A percentile compares a stretch with the other conserved stretches of the same genome.
Evolutionary conservation across 768 basidiomycete genomes (phyloP).

Genomic region (Hortiboletus campestris): DNA sequence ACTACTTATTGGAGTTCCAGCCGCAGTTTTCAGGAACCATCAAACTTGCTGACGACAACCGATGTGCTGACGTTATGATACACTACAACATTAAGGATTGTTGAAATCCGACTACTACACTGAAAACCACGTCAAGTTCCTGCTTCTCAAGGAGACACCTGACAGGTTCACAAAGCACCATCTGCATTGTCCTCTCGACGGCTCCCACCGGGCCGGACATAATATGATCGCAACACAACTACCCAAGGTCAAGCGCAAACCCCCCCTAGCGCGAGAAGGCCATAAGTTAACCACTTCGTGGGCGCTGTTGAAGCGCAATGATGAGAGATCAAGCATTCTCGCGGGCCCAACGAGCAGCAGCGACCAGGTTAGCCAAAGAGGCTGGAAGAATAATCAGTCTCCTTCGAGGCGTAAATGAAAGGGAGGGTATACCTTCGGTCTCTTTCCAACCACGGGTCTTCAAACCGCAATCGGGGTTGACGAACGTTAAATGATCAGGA

Average conservation of each 20-base stretch:
- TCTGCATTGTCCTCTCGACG: conserved; percentile 16
- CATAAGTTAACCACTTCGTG: conserved; percentile 63
- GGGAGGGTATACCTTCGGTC: conserved; percentile 64
- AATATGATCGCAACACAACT: conserved; percentile 41
- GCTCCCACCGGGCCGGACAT: conserved; percentile 24
- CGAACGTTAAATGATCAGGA: conserved; percentile 75
- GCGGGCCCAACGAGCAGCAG: conserved; percentile 93
- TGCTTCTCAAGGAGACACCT: conserved; percentile 25
- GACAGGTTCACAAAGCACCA: conserved; percentile 25
- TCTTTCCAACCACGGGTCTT: conserved; percentile 99
- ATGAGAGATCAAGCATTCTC: conserved; percentile 59
- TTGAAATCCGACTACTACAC: conserved; percentile 72
- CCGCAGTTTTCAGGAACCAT: background rate
- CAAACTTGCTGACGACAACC: background rate
- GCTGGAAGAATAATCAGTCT: conserved; percentile 36
- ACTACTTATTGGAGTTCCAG: background rate
- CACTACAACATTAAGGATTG: conserved; percentile 53
- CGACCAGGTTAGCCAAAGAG: conserved; percentile 82
- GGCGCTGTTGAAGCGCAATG: conserved; percentile 91
- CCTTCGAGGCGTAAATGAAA: background rate
- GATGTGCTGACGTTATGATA: conserved; percentile 12
- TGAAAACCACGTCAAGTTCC: conserved; percentile 32
- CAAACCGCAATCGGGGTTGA: conserved; percentile 98
- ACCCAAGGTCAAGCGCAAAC: conserved; percentile 53
- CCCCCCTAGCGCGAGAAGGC: conserved; percentile 25